Conservation (phyloP, 495 filamentous ascomycete species). For the Lophium mytilinum region DNA sequence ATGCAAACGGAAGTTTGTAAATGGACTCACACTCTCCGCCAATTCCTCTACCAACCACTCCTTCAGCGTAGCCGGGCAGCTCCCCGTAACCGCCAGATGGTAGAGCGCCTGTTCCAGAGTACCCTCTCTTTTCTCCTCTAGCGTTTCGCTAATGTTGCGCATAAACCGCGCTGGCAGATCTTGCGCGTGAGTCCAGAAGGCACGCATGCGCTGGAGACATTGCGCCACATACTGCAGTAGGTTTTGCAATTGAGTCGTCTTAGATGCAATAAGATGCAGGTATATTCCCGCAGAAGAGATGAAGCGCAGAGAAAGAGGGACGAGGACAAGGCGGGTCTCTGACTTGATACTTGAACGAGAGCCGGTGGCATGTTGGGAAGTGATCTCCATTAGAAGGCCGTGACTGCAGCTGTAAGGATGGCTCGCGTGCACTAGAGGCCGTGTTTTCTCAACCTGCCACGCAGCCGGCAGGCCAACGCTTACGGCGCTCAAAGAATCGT, state of each 20-base stretch:
- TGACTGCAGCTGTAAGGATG: constrained; percentile 71
- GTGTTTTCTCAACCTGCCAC: constrained; percentile 5
- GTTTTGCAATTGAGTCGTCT: constrained; percentile 80
- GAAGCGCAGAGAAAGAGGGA: constrained; percentile 77
- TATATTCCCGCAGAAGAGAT: constrained; percentile 71
- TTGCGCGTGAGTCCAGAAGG: constrained; percentile 73
- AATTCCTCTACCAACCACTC: constrained; percentile 90
- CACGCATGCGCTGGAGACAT: constrained; percentile 61
- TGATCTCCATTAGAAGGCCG: constrained; percentile 49
- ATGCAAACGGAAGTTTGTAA: neutral
- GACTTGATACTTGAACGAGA: neutral
- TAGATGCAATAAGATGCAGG: constrained; percentile 72
- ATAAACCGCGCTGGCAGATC: constrained; percentile 74
- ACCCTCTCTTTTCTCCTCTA: constrained; percentile 50
- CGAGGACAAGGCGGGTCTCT: constrained; percentile 36
- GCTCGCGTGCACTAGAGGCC: constrained; percentile 50
- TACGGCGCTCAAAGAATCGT: constrained; percentile 83
- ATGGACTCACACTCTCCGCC: constrained; percentile 58
- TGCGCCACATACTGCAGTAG: constrained; percentile 74
- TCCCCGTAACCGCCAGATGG: constrained; percentile 77
- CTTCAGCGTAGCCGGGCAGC: constrained; percentile 63
- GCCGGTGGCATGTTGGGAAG: neutral
- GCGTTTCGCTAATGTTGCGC: constrained; percentile 60
- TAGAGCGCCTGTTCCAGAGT: constrained; percentile 70
- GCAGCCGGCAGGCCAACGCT: constrained; percentile 41